Conservation (phyloP, 805 yeast species). For the Wickerhamiella siamensis region DNA sequence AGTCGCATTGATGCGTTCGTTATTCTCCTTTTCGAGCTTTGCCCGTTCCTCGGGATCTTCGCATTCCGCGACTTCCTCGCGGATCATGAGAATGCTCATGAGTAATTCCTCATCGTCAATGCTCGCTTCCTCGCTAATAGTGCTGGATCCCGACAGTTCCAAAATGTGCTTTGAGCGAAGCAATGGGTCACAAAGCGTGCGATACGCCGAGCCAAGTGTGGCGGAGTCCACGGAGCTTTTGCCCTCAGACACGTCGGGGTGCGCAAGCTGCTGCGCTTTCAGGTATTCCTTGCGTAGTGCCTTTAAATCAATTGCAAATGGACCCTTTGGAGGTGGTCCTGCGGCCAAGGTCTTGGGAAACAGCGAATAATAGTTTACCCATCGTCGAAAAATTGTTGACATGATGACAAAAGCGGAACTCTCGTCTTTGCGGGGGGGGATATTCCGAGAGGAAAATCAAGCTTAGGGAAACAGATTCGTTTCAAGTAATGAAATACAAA, state of each 20-base stretch:
- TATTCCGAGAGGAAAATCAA: no score
- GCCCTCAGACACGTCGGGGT: slow-evolving; percentile 53
- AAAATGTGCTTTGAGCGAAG: slow-evolving; percentile 51
- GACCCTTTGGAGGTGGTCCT: slow-evolving; percentile 47
- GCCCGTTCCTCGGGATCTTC: slow-evolving; percentile 43
- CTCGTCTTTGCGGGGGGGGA: no score
- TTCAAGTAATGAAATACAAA: neutral
- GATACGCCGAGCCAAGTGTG: slow-evolving; percentile 61
- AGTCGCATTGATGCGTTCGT: slow-evolving; percentile 35
- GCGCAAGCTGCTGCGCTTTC: slow-evolving; percentile 52
- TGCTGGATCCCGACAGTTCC: slow-evolving; percentile 39
- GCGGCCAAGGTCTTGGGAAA: slow-evolving; percentile 66
- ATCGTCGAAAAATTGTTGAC: neutral
- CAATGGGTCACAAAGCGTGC: slow-evolving; percentile 55
- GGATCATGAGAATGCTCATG: slow-evolving; percentile 68
- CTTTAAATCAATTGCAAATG: slow-evolving; percentile 42
- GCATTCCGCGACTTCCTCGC: slow-evolving; percentile 66
- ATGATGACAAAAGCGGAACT: neutral
- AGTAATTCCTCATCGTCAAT: slow-evolving; percentile 38
- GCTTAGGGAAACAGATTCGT: no score
- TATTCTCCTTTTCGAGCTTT: slow-evolving; percentile 39
- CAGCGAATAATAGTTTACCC: slow-evolving; percentile 34
- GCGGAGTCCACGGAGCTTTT: slow-evolving; percentile 30
- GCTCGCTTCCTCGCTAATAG: slow-evolving; percentile 30
- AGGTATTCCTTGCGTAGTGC: slow-evolving; percentile 63